A percentile compares a stretch with the other conserved stretches of the same genome.
These are phyloP conservation scores for Exophiala viscosa DNA, from an alignment of 2,329 filamentous ascomycete genomes.

Conservation along the genomic window DNA sequence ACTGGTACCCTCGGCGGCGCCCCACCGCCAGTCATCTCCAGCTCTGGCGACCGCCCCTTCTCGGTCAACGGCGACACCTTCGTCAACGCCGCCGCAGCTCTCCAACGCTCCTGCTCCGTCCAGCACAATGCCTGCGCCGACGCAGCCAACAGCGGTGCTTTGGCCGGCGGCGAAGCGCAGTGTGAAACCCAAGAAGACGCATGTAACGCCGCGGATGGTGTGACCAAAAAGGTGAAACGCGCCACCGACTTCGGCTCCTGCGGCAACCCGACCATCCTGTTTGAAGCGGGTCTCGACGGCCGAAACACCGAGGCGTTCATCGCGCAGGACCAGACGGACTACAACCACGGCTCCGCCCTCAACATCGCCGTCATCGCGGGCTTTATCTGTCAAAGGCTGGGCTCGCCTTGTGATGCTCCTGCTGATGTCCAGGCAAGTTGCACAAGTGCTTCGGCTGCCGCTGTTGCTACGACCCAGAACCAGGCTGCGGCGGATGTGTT, in stretches of 20 bases:
- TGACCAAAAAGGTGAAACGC: constrained; percentile 6
- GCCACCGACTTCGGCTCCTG: constrained; percentile 46
- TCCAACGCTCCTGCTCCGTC: constrained; percentile 60
- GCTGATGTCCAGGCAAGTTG: constrained; percentile 20
- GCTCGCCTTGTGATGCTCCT: constrained; percentile 35
- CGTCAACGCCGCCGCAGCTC: constrained; percentile 52
- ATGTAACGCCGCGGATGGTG: constrained; percentile 5
- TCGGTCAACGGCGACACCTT: constrained; percentile 57
- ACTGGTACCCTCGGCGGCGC: constrained; percentile 52
- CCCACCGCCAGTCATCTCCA: constrained; percentile 49
- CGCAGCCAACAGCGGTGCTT: constrained; percentile 11
- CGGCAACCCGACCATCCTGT: constrained; percentile 48
- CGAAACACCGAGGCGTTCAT: constrained; percentile 45
- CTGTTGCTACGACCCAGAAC: constrained; percentile 14
- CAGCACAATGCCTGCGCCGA: constrained; percentile 61
- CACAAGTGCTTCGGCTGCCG: constrained; percentile 6
- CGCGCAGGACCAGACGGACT: constrained; percentile 41
- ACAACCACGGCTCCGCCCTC: constrained; percentile 52
- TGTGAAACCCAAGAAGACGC: constrained; percentile 9
- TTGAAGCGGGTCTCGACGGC: constrained; percentile 47
- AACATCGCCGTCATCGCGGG: constrained; percentile 47
- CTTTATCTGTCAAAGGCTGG: constrained; percentile 48
- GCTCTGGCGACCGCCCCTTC: constrained; percentile 56
- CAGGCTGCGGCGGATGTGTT: constrained; percentile 17
- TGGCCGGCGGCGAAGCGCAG: constrained; percentile 4